Percentiles rank a stretch among this genome's conserved stretches.
These are phyloP conservation scores for Tolypocladium tundrense DNA, from an alignment of 2,329 filamentous ascomycete genomes.

Conservation along the genomic window DNA sequence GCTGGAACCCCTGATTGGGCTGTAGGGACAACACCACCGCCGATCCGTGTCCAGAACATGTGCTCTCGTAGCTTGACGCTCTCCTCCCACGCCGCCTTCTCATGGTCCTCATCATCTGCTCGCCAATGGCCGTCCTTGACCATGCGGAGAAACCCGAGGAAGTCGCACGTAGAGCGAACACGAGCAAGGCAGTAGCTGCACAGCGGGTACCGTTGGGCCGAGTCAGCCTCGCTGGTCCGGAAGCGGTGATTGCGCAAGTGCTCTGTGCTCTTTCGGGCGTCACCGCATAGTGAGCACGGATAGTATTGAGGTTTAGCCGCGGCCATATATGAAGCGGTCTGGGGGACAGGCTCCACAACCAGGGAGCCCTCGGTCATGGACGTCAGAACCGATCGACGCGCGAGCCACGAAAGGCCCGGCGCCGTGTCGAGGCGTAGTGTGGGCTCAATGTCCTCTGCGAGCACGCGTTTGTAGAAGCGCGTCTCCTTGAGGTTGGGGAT, in stretches of 20 bases:
- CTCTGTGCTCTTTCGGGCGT: slow-evolving; percentile 58
- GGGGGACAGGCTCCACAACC: slow-evolving; percentile 78
- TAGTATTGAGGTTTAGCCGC: slow-evolving; percentile 45
- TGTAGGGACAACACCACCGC: slow-evolving; percentile 77
- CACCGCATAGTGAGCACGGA: slow-evolving; percentile 82
- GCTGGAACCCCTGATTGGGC: slow-evolving; percentile 14
- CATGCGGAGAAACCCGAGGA: slow-evolving; percentile 82
- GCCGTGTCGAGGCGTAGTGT: slow-evolving; percentile 82
- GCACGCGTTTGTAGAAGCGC: slow-evolving; percentile 83
- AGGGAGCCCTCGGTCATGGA: slow-evolving; percentile 78
- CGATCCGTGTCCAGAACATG: slow-evolving; percentile 95
- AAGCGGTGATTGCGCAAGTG: slow-evolving; percentile 80
- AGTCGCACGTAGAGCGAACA: slow-evolving; percentile 82
- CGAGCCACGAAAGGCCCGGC: slow-evolving; percentile 87
- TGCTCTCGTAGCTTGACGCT: slow-evolving; percentile 79
- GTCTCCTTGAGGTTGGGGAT: slow-evolving; percentile 71
- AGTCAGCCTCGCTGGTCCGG: slow-evolving; percentile 76
- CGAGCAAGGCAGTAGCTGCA: slow-evolving; percentile 81
- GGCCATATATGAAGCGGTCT: slow-evolving; percentile 38
- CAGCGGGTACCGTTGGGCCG: slow-evolving; percentile 78
- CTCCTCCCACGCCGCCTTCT: slow-evolving; percentile 90
- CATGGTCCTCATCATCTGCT: slow-evolving; percentile 70
- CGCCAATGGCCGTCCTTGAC: slow-evolving; percentile 89
- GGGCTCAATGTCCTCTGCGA: slow-evolving; percentile 89
- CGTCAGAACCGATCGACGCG: slow-evolving; percentile 71